Evolutionary conservation across 768 basidiomycete species (phyloP).

Genomic region (Leccinum ochraceum): DNA sequence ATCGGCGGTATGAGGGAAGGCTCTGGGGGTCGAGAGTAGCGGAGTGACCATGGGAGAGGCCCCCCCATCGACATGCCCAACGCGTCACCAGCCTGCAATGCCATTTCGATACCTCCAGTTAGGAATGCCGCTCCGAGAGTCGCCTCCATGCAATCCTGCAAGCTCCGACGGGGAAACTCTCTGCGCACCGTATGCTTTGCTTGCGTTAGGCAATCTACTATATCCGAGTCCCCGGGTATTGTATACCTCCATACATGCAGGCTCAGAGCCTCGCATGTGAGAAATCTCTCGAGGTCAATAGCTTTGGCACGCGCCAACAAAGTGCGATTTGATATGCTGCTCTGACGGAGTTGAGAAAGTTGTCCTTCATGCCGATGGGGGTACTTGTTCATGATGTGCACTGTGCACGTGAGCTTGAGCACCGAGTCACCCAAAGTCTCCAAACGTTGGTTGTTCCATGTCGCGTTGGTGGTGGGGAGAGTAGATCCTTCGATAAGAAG

Average conservation of each 20-base stretch:
- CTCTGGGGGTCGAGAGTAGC: conserved; percentile 44
- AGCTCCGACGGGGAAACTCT: conserved; percentile 61
- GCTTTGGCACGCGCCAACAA: conserved; percentile 68
- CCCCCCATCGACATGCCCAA: conserved; percentile 79
- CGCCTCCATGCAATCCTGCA: conserved; percentile 91
- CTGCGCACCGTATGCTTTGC: conserved; percentile 40
- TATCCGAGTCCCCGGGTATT: conserved; percentile 39
- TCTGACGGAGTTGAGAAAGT: conserved; percentile 62
- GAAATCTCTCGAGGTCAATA: conserved; percentile 58
- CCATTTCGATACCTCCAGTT: conserved; percentile 69
- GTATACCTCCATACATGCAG: conserved; percentile 61
- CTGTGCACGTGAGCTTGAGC: conserved; percentile 71
- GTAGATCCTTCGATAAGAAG: conserved; percentile 75
- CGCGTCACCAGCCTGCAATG: conserved; percentile 60
- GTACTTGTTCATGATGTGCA: conserved; percentile 75
- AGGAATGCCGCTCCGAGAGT: conserved; percentile 75
- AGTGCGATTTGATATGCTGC: conserved; percentile 68
- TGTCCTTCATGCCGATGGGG: conserved; percentile 85
- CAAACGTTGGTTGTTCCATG: conserved; percentile 80
- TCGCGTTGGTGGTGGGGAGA: conserved; percentile 60
- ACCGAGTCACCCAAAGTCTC: conserved; percentile 90
- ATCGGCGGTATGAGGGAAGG: conserved; percentile 43
- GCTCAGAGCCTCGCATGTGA: conserved; percentile 59
- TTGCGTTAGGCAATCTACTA: conserved; percentile 30
- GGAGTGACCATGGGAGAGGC: conserved; percentile 60